Evolutionary conservation across 139 green algal species (phyloP).

Genomic region (Chlorella sorokiniana): DNA sequence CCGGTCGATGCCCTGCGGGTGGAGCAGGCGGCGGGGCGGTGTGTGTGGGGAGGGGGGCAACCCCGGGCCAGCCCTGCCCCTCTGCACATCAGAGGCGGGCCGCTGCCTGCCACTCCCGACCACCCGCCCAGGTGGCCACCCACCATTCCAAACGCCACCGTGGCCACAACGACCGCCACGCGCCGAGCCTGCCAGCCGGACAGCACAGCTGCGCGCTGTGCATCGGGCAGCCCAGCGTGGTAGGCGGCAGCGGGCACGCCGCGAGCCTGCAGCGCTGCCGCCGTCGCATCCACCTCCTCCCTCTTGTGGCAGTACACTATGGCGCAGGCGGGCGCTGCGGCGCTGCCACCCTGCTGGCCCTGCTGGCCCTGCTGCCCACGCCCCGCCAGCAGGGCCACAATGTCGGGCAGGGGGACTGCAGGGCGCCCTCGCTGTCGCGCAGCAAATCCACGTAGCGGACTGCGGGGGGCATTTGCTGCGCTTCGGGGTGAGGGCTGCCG

Average conservation of each 20-base stretch:
- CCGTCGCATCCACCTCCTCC: conserved; percentile 45
- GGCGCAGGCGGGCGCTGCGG: conserved; percentile 24
- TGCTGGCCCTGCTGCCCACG: not conserved
- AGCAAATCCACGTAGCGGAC: conserved; percentile 18
- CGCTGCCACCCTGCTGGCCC: not conserved
- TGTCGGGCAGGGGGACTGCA: not conserved
- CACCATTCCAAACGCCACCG: conserved; percentile 85
- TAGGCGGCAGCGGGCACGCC: conserved; percentile 58
- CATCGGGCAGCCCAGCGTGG: conserved; percentile 53
- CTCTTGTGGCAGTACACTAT: conserved; percentile 64
- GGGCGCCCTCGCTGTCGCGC: not conserved
- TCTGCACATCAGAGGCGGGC: not conserved
- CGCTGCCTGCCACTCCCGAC: not conserved
- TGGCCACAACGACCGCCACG: conserved; percentile 69
- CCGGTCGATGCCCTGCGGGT: conserved; percentile 5
- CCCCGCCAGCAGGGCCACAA: not conserved
- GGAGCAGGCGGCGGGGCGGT: not conserved
- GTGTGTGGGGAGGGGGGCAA: not conserved
- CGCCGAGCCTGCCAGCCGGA: conserved; percentile 51
- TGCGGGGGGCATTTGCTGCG: not conserved
- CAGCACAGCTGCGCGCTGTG: conserved; percentile 41
- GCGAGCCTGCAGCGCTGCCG: conserved; percentile 26
- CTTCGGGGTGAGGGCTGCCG: not conserved
- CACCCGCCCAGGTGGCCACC: conserved; percentile 61
- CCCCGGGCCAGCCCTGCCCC: not conserved